Evolutionary conservation across 257 asterid species (phyloP).

Genomic region (Ophiorrhiza pumila): DNA sequence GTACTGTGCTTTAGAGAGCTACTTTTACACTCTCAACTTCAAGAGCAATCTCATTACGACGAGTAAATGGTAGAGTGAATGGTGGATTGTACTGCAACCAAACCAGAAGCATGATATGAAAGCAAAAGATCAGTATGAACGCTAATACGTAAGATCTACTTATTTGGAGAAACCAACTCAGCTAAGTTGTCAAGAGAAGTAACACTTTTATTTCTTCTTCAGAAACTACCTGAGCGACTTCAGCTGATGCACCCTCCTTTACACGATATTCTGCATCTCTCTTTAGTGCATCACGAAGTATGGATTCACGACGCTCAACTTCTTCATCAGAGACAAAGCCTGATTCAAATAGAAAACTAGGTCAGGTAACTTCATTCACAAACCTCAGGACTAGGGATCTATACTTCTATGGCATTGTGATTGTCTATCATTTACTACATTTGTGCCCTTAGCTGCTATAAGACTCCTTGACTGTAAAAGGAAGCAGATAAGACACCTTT

Average conservation of each 20-base stretch:
- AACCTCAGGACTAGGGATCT: background rate
- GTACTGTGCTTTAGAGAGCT: constrained; percentile 21
- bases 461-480: background rate
- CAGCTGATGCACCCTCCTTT: constrained; percentile 52
- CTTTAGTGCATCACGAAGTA: constrained; percentile 44
- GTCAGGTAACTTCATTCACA: constrained; percentile 1
- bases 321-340: constrained; percentile 82
- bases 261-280: constrained; percentile 48
- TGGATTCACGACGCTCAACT: constrained; percentile 59
- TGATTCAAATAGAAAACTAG: constrained; percentile 23
- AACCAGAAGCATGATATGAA: constrained; percentile 6
- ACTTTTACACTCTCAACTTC: constrained; percentile 72
- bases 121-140: constrained; percentile 5
- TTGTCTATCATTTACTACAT: background rate
- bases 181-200: background rate
- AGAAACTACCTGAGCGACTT: constrained; percentile 74
- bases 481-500: background rate
- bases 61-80: constrained; percentile 75
- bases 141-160: background rate
- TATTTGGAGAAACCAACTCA: background rate
- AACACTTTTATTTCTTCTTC: background rate
- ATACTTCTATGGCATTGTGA: background rate
- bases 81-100: constrained; percentile 89
- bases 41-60: constrained; percentile 88
- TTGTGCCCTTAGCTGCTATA: background rate